Base-by-base conservation (phyloP, 2,329 filamentous ascomycete genomes). In the Stemphylium vesicarium region DNA sequence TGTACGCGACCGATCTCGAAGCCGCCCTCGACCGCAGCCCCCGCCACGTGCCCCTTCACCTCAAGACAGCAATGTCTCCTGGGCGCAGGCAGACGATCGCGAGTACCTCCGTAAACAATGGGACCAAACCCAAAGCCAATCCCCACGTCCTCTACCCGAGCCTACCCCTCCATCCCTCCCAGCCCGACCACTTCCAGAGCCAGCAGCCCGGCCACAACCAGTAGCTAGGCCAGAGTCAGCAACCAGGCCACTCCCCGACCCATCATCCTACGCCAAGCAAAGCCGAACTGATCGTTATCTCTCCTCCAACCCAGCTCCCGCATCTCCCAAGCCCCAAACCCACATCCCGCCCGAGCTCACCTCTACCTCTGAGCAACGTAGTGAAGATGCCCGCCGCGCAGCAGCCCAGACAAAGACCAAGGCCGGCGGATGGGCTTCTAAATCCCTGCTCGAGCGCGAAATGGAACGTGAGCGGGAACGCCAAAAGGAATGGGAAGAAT, bases 391-490 rank as follows among this genome's bases (percentile, higher is more conserved):
- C 20, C 82, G 85, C 3, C 85, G 87, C 11, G 75, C 77, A 1
- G 81, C 84, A 47, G 80, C 83, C 10, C 86, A 89, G 67, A 75
- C 78, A 43, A 82, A 84, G 70, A 88, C 86, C 16, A 86, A 86
- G 71, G 84, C 85, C 1, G 83, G 79, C 24, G 85, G 84, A 0
- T 86, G 83, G 83, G 86, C 86, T 1, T 82, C 82, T 60, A 90
- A 88, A 77, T 89, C 87, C 0, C 80, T 92, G 9, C 82, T 92
- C 1, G 90, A 92, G 76, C 85, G 88, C 24, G 90, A 93, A 75
- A 92, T 92, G 88, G 89, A 93, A 73, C 81, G 88, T 71, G 90
- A 93, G 75, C 82, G 90, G 8, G 85, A 91, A 77, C 81, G 89
- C 12, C 90, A 93, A 76, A 83, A 82, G 51, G 90, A 93, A 72